Conservation (phyloP, 2,329 filamentous ascomycete genomes). For the Aureobasidium subglaciale region DNA sequence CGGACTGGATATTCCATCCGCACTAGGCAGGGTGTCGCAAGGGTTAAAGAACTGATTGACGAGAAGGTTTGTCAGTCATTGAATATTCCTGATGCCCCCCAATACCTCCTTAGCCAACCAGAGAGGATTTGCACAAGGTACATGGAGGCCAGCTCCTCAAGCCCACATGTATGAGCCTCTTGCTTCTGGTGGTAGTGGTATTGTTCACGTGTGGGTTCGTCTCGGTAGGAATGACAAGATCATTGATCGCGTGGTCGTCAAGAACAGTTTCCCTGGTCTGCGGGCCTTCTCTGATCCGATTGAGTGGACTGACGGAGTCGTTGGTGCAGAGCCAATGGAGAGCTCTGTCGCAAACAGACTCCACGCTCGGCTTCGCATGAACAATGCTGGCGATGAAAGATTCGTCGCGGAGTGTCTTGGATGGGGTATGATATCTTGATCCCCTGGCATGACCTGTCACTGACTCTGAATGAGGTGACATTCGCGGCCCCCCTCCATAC, state of each 20-base stretch:
- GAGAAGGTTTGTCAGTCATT: too few relatives aligned
- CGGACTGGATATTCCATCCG: too few relatives aligned
- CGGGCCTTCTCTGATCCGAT: neutral
- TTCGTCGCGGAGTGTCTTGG: neutral
- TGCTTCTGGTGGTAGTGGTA: neutral
- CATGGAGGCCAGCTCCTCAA: neutral
- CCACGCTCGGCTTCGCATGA: neutral
- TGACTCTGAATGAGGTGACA: neutral
- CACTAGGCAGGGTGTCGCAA: too few relatives aligned
- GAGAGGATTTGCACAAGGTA: neutral
- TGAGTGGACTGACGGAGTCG: neutral
- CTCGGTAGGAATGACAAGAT: neutral
- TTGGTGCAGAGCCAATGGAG: conserved; percentile 4
- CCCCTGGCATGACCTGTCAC: too few relatives aligned
- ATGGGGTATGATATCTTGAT: neutral
- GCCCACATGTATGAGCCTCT: neutral
- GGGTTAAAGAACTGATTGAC: too few relatives aligned
- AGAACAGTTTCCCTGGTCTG: neutral
- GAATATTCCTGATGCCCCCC: neutral
- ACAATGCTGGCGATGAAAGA: neutral
- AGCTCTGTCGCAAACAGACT: neutral
- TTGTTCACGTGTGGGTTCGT: neutral
- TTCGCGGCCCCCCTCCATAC: neutral
- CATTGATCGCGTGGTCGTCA: conserved; percentile 2
- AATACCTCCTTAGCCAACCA: neutral